Evolutionary conservation across 2,329 filamentous ascomycete genomes (phyloP).

Genomic region (Xylaria sp.): DNA sequence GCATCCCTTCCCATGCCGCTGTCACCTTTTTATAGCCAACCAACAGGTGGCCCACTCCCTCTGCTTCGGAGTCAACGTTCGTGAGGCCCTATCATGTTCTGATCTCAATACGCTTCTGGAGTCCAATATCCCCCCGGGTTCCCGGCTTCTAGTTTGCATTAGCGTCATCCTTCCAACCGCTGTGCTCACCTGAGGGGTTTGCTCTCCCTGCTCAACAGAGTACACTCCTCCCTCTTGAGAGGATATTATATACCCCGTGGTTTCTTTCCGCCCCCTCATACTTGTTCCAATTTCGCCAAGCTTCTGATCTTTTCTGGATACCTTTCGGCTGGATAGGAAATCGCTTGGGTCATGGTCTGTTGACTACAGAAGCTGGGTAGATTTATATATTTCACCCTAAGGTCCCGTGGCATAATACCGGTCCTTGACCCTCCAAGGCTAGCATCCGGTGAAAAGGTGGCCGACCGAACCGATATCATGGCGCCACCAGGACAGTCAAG

Average conservation of each 20-base stretch:
- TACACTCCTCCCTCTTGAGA: slow-evolving; percentile 30
- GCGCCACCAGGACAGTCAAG: slow-evolving; percentile 53
- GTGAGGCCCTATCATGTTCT: slow-evolving; percentile 35
- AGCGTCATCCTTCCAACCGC: slow-evolving; percentile 44
- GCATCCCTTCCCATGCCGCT: slow-evolving; percentile 44
- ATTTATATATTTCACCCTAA: slow-evolving; percentile 28
- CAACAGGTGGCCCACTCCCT: slow-evolving; percentile 45
- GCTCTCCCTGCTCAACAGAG: slow-evolving; percentile 35
- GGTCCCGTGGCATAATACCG: slow-evolving; percentile 10
- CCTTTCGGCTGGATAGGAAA: slow-evolving; percentile 43
- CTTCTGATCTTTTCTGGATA: slow-evolving; percentile 37
- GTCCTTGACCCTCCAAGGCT: background rate
- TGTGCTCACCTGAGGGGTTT: slow-evolving; percentile 28
- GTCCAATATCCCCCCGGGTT: slow-evolving; percentile 31
- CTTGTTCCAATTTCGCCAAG: slow-evolving; percentile 32
- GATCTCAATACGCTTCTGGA: slow-evolving; percentile 37
- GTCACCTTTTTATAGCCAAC: slow-evolving; percentile 54
- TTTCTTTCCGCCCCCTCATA: slow-evolving; percentile 36
- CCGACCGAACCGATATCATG: slow-evolving; percentile 49
- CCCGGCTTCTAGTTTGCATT: slow-evolving; percentile 43
- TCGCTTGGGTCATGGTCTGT: slow-evolving; percentile 43
- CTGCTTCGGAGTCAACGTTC: slow-evolving; percentile 41
- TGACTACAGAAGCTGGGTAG: slow-evolving; percentile 40
- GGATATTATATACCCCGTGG: slow-evolving; percentile 45
- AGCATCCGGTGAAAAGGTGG: slow-evolving; percentile 7